These are phyloP conservation scores for Aspergillus hortae DNA, from an alignment of 2,329 filamentous ascomycete species.

Conservation along the genomic window DNA sequence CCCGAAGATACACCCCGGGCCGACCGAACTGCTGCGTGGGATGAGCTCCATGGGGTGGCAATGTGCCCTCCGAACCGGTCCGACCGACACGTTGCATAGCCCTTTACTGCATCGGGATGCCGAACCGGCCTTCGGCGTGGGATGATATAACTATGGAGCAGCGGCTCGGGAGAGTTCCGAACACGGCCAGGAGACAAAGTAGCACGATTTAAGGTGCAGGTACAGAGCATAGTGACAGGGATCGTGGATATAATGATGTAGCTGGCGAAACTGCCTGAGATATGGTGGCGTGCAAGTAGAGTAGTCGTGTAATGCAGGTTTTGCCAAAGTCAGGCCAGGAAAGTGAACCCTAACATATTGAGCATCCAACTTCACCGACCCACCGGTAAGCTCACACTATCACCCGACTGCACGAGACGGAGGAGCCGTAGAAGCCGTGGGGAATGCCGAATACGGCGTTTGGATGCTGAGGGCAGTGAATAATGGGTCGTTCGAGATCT, in stretches of 20 bases:
- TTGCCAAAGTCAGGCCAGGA: no score
- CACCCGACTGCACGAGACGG: neutral
- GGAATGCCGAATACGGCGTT: neutral
- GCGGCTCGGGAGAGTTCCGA: conserved; percentile 5
- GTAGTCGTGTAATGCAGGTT: neutral
- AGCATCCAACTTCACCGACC: neutral
- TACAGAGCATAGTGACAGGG: neutral
- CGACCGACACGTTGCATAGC: neutral
- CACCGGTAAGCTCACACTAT: neutral
- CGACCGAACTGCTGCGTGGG: conserved; percentile 1
- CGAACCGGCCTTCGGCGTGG: conserved; percentile 5
- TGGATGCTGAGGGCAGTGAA: neutral
- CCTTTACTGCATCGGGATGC: conserved; percentile 6
- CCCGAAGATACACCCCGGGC: conserved; percentile 1
- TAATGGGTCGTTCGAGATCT: neutral
- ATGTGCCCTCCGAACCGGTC: conserved; percentile 2
- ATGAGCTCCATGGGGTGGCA: conserved; percentile 7
- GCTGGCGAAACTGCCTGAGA: neutral
- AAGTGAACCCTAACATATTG: neutral
- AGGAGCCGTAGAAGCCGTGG: neutral
- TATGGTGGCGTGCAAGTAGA: neutral
- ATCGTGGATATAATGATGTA: neutral
- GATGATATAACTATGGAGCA: neutral
- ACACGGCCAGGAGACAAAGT: neutral
- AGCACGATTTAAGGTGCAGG: neutral